Percentiles rank a stretch among this genome's conserved stretches.
Evolutionary conservation across 352 stramenopile species (phyloP).

Genomic region (Chrysophaeum taylorii): DNA sequence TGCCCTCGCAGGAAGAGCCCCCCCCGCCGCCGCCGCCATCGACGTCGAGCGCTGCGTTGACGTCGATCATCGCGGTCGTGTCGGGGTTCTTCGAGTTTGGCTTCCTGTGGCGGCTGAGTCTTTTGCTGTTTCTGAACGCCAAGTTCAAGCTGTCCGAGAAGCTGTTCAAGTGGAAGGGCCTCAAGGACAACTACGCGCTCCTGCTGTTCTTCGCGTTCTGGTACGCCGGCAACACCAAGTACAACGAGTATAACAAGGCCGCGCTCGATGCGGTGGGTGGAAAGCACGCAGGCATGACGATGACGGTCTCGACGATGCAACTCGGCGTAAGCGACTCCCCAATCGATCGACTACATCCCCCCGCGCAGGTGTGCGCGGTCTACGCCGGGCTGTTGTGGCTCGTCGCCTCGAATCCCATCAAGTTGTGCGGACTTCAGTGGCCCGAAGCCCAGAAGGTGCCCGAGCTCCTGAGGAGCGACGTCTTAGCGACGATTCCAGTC

Average conservation of each 20-base stretch:
- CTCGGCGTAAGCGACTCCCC: too few species aligned
- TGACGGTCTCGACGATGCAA: constrained; percentile 21
- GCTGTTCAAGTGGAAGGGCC: too few species aligned
- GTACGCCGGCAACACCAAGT: constrained; percentile 42
- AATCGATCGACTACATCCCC: too few species aligned
- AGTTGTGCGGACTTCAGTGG: constrained; percentile 35
- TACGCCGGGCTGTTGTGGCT: constrained; percentile 40
- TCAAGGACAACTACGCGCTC: too few species aligned
- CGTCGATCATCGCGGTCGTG: too few species aligned
- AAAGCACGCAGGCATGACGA: constrained; percentile 27
- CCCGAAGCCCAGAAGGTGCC: constrained; percentile 32
- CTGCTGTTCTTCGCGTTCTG: constrained; percentile 41
- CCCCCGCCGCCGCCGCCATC: too few species aligned
- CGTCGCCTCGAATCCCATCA: constrained; percentile 33
- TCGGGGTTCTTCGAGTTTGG: too few species aligned
- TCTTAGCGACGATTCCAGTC: constrained; percentile 38
- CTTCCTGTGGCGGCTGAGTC: too few species aligned
- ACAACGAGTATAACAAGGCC: constrained; percentile 43
- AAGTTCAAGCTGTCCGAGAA: too few species aligned
- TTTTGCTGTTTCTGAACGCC: too few species aligned
- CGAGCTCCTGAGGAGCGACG: constrained; percentile 29
- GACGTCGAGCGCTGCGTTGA: too few species aligned
- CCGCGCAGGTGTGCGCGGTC: constrained; percentile 34
- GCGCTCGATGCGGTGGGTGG: constrained; percentile 33
- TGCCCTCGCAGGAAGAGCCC: too few species aligned